Evolutionary conservation across 768 basidiomycete genomes (phyloP), one percentile per base, ranked within the genome.

Genomic region (Clitopilus passeckerianus): DNA sequence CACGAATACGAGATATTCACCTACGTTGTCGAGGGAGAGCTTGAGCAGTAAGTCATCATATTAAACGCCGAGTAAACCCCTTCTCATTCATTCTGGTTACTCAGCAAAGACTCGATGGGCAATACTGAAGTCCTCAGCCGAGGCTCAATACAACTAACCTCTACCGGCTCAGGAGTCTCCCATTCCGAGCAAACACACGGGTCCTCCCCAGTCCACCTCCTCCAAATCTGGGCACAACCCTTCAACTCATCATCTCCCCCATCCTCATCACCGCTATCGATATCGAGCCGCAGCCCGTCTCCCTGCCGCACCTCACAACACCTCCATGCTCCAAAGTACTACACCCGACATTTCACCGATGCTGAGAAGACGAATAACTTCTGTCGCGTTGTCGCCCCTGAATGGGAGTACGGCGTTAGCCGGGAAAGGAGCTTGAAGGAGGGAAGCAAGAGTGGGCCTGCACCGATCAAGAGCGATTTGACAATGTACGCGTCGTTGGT

Each of bases 1-100:
- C 79, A 84, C 34, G 89, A 91, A 69, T 92, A 91, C 64, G 94
- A 97, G 66, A 98, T 96, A 61, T 96, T 95, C 75, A 88, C 87
- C 1, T 96, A 96, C 68, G 77, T 95, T 58, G 84, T 95, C 35
- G 71, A 75, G 18, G 93, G 93, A 5, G 80, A 87, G 66, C 79
- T 94, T 30, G 87, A 92, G 68, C 93, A 95, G 91, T 92, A 68
- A 65, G 86, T 74, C 22, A 54, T 16, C 24, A 53, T 53, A 23
- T 23, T 56, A 46, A 41, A 0, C n/a, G n/a, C 53, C 9, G 53
- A 23, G 7, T 15, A 43, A 10, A 16, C 2, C 24, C 34, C 43
- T 1, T 46, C 20, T 44, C 10, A 54, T 27, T 61, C 18, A 63
- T 18, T n/a, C 57, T 24, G 14, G n/a, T 41, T 46, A 54, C 58